Base-by-base conservation (phyloP, 306 rosid species). In the Dryas alaskensis region DNA sequence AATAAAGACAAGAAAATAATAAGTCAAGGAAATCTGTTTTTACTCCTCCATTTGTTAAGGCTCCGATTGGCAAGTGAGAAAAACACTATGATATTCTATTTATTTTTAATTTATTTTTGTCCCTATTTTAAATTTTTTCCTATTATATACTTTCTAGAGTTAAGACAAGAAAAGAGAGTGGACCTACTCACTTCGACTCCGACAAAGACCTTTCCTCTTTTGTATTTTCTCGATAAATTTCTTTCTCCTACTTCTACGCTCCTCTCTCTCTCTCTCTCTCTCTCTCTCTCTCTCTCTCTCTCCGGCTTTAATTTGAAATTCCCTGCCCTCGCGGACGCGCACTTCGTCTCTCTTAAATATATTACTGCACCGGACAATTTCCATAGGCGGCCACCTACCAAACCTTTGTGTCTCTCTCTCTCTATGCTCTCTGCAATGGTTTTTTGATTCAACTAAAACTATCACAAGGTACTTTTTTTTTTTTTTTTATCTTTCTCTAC, bases 231-330 rank as follows among this genome's bases (percentile, higher is more conserved):
- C 84, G 54, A 81, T 69, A 78, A 76, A 25, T 44, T 53, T 81
- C 83, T 81, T 79, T 85, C 82, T 79, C 76, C 49, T 64, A 74
- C 8, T 31, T 40, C 46, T n/a, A 60, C 83, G 78, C 81, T 79
- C 77, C 82, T 50, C 70, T 5, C 12, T 17, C 46, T 63, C 55
- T 11, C 42, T 2, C 49, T 31, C 52, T 59, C 62, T 75, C 70
- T 51, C 57, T 50, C 69, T 40, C 80, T 63, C 79, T 73, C 76
- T 19, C 22, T 22, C 82, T 50, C 70, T 5, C 37, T 31, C 67
- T 63, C 55, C 74, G 74, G 73, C 88, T 84, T 86, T 88, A 86
- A 84, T 90, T 91, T 91, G 90, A 88, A 86, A 52, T 82, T 77
- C 73, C 48, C 52, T 54, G 73, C 40, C 76, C 75, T 65, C 76